Evolutionary conservation across 2,329 filamentous ascomycete species (phyloP), one percentile per base, ranked within the genome.

Genomic region (Aspergillus terreus): DNA sequence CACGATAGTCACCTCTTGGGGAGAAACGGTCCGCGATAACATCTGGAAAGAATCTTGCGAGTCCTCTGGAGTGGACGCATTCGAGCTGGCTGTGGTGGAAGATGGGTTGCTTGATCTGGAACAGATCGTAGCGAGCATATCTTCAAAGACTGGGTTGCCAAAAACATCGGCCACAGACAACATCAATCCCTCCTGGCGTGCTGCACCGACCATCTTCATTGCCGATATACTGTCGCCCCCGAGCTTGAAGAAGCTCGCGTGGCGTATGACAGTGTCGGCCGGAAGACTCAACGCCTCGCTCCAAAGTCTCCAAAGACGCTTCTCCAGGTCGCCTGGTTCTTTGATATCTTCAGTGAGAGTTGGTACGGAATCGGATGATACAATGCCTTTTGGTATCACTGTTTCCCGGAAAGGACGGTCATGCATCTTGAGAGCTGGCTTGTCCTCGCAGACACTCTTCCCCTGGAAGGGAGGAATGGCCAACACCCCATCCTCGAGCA

Each of bases 141-240:
- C 69, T 46, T 69, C 67, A 41, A 74, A 73, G 0, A 70, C 61
- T 21, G 70, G 71, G 48, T 74, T 69, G 40, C 66, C 64, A 63
- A 76, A 76, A 36, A 75, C 69, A 56, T 75, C 71, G 4, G 71
- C 71, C 15, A 76, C 72, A 6, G 71, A 73, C 46, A 77, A 60
- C 23, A 63, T 63, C 46, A 74, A 49, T 12, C 71, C 71, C 19
- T 70, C 66, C 30, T 72, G 69, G 6, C 71, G 66, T 27, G 71
- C 71, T 27, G 67, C 69, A 44, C 69, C 68, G 17, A 71, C 71
- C 56, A 74, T 66, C 41, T 66, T 71, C 71, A 74, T 73, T 5
- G 71, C 71, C 19, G 64, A 67, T 46, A 74, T 71, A 54, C 70
- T 72, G 49, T 74, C 71, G 25, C 71, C 71, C 9, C 71, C 71